Base-by-base conservation (phyloP, 805 yeast species). In the Myxozyma melibiosi region DNA sequence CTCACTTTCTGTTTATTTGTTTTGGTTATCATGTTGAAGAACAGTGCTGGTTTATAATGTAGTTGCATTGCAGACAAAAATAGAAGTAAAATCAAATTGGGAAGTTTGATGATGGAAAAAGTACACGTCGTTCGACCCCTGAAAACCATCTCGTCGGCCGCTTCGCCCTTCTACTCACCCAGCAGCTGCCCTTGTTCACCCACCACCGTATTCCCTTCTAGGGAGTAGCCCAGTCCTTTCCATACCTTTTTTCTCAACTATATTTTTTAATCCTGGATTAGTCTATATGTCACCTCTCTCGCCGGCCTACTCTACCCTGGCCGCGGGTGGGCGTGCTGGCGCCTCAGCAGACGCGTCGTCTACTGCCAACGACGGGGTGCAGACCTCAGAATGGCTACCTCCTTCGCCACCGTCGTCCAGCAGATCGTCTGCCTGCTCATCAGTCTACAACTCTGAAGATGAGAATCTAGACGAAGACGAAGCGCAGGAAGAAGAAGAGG, bases 51-150 rank as follows among this genome's bases (percentile, higher is more conserved):
- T 39, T 20, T 39, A n/a, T 39, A 18, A n/a, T n/a, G n/a, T n/a
- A n/a, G n/a, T n/a, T n/a, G n/a, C n/a, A n/a, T n/a, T 39, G 8
- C 27, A 39, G 20, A 16, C 11, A 39, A 18, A 39, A 18, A 4
- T 8, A 16, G 24, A 9, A 41, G 33, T 7, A 41, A 11, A 14
- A 24, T 25, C n/a, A 31, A 9, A n/a, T 8, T 18, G 31, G n/a
- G 16, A 37, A 37, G 3, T 8, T 14, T 14, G 40, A n/a, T 11
- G 8, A n/a, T 9, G 45, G 27, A 41, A 7, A 42, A n/a, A n/a
- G n/a, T n/a, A n/a, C n/a, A n/a, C n/a, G n/a, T n/a, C 33, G 35
- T 27, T 27, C 8, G 50, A 20, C 50, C 50, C 50, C 50, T 45
- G 50, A 45, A 45, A 34, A 45, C 34, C 31, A 45, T 28, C 33